phyloP scores from a whole-genome alignment of 164 flowering plant species.

The Cinnamomum micranthum region DNA sequence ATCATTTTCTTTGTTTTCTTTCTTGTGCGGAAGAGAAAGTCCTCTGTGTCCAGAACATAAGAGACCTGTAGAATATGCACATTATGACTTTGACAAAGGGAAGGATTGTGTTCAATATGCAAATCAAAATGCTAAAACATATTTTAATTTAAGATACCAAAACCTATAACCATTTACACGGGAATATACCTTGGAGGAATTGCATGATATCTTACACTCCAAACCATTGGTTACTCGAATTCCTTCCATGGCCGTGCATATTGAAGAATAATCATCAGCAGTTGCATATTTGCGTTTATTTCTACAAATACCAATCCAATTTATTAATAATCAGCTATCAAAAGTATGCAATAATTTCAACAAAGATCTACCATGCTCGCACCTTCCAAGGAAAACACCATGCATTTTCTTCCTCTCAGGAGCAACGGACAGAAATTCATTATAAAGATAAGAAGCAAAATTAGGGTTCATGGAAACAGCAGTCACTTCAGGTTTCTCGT shows the following conservation, averaged over 20 bases:
- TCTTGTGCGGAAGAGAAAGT: slow-evolving; percentile 54
- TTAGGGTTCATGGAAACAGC: slow-evolving; percentile 79
- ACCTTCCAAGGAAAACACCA: slow-evolving; percentile 74
- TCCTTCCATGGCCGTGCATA: slow-evolving; percentile 53
- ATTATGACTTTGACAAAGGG: neutral
- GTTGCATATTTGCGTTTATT: slow-evolving; percentile 46
- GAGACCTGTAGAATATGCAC: slow-evolving; percentile 50
- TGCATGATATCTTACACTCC: slow-evolving; percentile 84
- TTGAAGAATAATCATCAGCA: slow-evolving; percentile 40
- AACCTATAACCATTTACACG: neutral
- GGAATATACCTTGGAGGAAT: slow-evolving; percentile 63
- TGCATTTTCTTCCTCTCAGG: slow-evolving; percentile 49
- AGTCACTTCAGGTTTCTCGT: slow-evolving; percentile 75
- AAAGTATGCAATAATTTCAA: neutral
- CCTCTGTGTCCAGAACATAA: slow-evolving; percentile 89
- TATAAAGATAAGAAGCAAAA: slow-evolving; percentile 68
- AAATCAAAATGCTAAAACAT: neutral
- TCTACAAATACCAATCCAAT: slow-evolving; percentile 36
- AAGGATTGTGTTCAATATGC: neutral
- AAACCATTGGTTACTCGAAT: slow-evolving; percentile 66
- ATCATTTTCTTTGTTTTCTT: slow-evolving; percentile 26
- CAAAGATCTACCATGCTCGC: neutral
- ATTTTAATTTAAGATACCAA: neutral
- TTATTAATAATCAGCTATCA: neutral
- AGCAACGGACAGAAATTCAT: slow-evolving; percentile 58